phyloP scores from a whole-genome alignment of 31 red algal species.

The Bonnemaisonia californica region DNA sequence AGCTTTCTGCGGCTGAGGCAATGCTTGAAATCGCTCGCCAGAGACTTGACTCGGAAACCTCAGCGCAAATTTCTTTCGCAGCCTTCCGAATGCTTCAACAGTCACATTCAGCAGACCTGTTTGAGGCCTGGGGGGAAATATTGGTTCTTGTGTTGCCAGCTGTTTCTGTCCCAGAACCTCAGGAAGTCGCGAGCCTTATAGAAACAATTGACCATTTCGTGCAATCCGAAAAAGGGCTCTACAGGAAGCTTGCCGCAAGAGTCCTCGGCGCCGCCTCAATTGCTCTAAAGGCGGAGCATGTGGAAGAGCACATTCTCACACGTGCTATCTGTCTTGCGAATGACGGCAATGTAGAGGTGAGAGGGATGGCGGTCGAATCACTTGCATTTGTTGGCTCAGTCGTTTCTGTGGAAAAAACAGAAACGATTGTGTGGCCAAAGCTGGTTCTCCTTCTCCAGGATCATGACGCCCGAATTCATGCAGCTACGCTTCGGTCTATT shows the following conservation, averaged over 20 bases:
- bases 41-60: slow-evolving; percentile 4
- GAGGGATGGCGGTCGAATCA: slow-evolving; percentile 83
- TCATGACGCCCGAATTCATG: slow-evolving; percentile 70
- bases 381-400: slow-evolving; percentile 68
- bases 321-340: slow-evolving; percentile 48
- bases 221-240: slow-evolving; percentile 1
- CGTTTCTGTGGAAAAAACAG: slow-evolving; percentile 30
- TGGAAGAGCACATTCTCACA: slow-evolving; percentile 54
- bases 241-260: slow-evolving; percentile 71
- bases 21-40: slow-evolving; percentile 32
- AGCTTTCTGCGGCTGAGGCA: slow-evolving; percentile 65
- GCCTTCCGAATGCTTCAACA: slow-evolving; percentile 47
- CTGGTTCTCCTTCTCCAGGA: slow-evolving; percentile 40
- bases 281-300: slow-evolving; percentile 31
- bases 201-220: slow-evolving; percentile 1
- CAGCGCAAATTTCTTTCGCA: slow-evolving; percentile 31
- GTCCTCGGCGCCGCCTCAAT: slow-evolving; percentile 65
- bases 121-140: slow-evolving; percentile 76
- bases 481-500: slow-evolving; percentile 66
- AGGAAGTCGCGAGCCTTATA: slow-evolving; percentile 11
- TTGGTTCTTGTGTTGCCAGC: slow-evolving; percentile 43
- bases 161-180: slow-evolving; percentile 16
- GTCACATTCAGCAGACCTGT: slow-evolving; percentile 24
- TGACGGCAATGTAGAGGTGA: slow-evolving; percentile 64
- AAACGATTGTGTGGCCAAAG: slow-evolving; percentile 63